Base-by-base conservation (phyloP, 106 monocot species). In the Dioscorea zingiberensis region DNA sequence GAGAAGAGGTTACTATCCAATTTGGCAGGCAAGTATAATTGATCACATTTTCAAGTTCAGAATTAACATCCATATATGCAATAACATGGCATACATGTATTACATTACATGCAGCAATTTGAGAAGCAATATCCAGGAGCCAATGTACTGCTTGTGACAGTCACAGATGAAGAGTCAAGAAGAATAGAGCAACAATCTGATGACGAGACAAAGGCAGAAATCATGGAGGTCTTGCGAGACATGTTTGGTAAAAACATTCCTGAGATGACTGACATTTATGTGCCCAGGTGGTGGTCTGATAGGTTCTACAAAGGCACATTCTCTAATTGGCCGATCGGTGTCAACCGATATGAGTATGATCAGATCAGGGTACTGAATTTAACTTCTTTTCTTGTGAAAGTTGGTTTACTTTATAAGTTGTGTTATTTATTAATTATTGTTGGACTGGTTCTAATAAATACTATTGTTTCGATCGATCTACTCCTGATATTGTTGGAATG, bases 251-350 rank as follows among this genome's bases (percentile, higher is more conserved):
- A 73, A 48, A 48, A 71, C 59, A 82, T 87, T 27, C 86, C 93
- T 0, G 75, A 89, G 8, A 76, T 81, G 0, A 81, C 77, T 0
- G 86, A 94, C 58, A 86, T 94, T 64, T 54, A 86, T 13, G 89
- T 94, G n/a, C 89, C 93, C 0, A 74, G 76, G 27, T 94, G 93
- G 93, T 94, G 93, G 93, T 94, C 89, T 2, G 21, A 89, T 26
- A 78, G 73, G 69, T 86, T 78, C 66, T 93, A 58, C 63, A 80
- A 64, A 32, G 93, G 93, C n/a, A 69, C 73, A 9, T 94, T 81
- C 75, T 89, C 93, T 2, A 94, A 94, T 27, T 89, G 93, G 89
- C 93, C 89, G 0, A 78, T 89, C 38, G 89, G 93, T 13, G 93
- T 94, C 4, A 79, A 77, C 69, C 60, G 77, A 67, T 81, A 84